Evolutionary conservation across 2,329 filamentous ascomycete genomes (phyloP), one percentile per base, ranked within the genome.

Genomic region (Microdochium bolleyi): DNA sequence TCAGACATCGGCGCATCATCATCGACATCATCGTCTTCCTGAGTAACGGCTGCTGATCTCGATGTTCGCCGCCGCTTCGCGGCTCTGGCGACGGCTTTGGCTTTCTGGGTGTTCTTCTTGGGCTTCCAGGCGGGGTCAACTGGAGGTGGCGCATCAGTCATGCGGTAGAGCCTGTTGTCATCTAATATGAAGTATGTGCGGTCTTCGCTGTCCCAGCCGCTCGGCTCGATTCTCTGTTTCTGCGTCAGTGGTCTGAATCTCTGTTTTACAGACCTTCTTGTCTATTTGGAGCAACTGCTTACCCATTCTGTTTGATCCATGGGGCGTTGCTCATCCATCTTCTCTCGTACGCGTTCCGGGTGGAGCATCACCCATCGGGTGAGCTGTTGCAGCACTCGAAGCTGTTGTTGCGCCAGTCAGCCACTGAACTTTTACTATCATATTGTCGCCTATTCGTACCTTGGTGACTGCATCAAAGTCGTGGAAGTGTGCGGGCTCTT

Each of bases 141-240:
- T 7, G 83, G 79, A 2, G 81, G 75, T 1, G 83, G 82, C 24
- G 87, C 79, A 55, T 95, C 89, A n/a, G 88, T 90, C 56, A 87
- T 78, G 53, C 92, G 88, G 67, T 99, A 99, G 44, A 99, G 76
- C 56, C 94, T 83, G 62, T 96, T 95, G 66, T 99, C 94, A 61
- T 97, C 92, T 3, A 99, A 79, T 2, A 97, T 85, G 63, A 87
- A 95, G 65, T 97, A 95, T 34, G 84, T 85, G 37, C 90, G 85
- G 58, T 95, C 92, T 49, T 96, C 78, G 22, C 83, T 79, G 67
- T 99, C 94, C 84, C 90, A 97, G 10, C 94, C 94, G 56, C 87
- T 85, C 0, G 88, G 87, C 62, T 92, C 88, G 59, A 94, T 90
- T 55, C 84, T 76, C 84, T 87, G 51, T 4, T 19, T 16, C 14